Evolutionary conservation across 129 eudicot species (phyloP).

Genomic region (Pseudognaphalium luteoalbum): DNA sequence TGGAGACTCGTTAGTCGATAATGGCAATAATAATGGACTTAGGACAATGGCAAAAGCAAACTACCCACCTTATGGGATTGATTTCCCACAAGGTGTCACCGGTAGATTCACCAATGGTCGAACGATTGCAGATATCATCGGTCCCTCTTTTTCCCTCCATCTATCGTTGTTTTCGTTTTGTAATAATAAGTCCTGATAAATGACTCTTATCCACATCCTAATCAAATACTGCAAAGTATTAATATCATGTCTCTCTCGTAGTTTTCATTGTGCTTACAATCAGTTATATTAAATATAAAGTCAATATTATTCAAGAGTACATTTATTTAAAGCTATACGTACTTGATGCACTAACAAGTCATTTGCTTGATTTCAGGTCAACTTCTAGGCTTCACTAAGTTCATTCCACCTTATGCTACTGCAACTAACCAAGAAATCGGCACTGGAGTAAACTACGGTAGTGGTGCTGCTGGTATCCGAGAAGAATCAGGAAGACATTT

Average conservation of each 20-base stretch:
- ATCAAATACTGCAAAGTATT: no score
- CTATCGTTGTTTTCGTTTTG: neutral
- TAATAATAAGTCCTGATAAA: no score
- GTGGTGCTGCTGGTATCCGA: conserved; percentile 3
- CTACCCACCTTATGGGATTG: neutral
- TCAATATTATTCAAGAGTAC: no score
- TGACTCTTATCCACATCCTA: no score
- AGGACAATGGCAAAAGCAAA: neutral
- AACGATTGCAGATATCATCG: neutral
- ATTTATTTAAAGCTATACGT: no score
- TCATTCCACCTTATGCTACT: conserved; percentile 3
- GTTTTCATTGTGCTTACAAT: no score
- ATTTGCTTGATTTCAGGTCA: neutral
- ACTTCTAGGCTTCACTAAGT: neutral
- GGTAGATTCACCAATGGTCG: neutral
- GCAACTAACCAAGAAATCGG: conserved; percentile 3
- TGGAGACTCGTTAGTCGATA: neutral
- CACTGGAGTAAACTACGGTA: neutral
- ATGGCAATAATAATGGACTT: neutral
- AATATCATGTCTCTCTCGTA: no score
- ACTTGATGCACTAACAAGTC: no score
- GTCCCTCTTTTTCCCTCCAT: neutral
- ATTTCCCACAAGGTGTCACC: neutral
- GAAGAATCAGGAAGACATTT: neutral
- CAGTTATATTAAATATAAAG: no score